Evolutionary conservation across 331 rosid species (phyloP), one percentile per base, ranked within the genome.

Genomic region (Phaseolus coccineus): DNA sequence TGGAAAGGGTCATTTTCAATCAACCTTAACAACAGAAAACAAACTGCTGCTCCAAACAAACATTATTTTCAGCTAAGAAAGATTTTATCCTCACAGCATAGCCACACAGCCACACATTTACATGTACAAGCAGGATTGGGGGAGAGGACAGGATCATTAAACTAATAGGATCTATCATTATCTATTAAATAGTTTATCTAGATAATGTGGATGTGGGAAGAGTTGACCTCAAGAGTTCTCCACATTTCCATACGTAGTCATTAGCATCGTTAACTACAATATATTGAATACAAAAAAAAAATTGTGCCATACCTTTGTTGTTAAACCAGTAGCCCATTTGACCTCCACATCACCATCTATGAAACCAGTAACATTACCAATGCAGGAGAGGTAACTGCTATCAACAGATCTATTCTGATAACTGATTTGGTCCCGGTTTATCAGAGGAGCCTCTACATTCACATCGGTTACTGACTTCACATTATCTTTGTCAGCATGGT

Each of bases 261-360:
- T 73, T 63, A 84, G 58, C 55, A 69, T n/a, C 68, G 33, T 73
- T 79, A 80, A 58, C 68, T 73, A 58, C 57, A 63, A 78, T 47
- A 66, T 37, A 83, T 22, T 78, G 63, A 68, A 53, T 30, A 74
- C 63, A 77, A 52, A 80, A 35, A 80, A 35, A 57, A 16, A 22
- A 46, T 74, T 67, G 71, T 42, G 70, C 7, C 58, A 81, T 91
- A 93, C 99, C 98, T 83, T 87, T 83, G 92, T 83, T 69, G 84
- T 85, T 65, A 84, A 79, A 82, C 96, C 97, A 68, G 80, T 83
- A 68, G 97, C 98, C 99, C 99, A 96, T 90, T 79, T 90, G 85
- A 96, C 96, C 87, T 91, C 98, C 76, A 96, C 91, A 8, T 79
- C 63, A 50, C 98, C 99, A 80, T 88, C 88, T 78, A 14, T 77